Evolutionary conservation across 2,329 filamentous ascomycete genomes (phyloP).

Genomic region (Fusarium napiforme): DNA sequence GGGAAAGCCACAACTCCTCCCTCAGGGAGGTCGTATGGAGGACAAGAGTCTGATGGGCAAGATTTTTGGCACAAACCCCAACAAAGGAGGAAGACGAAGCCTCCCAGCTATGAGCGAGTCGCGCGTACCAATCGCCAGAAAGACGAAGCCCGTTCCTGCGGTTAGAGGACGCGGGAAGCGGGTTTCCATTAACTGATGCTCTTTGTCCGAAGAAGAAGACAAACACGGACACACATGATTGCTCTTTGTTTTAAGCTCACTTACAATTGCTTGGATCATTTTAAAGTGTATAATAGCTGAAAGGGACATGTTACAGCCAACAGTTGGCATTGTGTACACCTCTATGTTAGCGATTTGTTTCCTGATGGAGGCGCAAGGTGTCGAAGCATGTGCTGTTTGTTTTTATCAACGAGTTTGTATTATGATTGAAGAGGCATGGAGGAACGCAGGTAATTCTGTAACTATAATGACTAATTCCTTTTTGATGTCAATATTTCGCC

Average conservation of each 20-base stretch:
- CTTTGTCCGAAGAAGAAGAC: neutral
- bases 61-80: constrained; percentile 41
- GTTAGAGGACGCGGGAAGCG: constrained; percentile 24
- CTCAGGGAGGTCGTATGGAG: constrained; percentile 50
- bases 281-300: neutral
- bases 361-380: neutral
- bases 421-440: neutral
- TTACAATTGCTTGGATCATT: neutral
- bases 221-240: neutral
- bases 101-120: constrained; percentile 26
- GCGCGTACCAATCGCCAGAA: constrained; percentile 10
- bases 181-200: constrained; percentile 22
- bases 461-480: neutral
- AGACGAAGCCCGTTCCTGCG: neutral
- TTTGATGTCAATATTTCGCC: neutral
- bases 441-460: neutral
- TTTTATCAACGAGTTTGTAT: constrained; percentile 1
- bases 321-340: constrained; percentile 1
- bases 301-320: constrained; percentile 8
- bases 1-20: constrained; percentile 54
- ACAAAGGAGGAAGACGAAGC: constrained; percentile 38
- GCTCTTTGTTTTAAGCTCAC: constrained; percentile 2
- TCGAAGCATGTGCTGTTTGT: neutral
- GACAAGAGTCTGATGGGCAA: constrained; percentile 44
- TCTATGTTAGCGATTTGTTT: constrained; percentile 12